These are phyloP conservation scores for Phascolomyces articulosus DNA, from an alignment of 371 early-diverging fungal genomes.

Conservation along the genomic window DNA sequence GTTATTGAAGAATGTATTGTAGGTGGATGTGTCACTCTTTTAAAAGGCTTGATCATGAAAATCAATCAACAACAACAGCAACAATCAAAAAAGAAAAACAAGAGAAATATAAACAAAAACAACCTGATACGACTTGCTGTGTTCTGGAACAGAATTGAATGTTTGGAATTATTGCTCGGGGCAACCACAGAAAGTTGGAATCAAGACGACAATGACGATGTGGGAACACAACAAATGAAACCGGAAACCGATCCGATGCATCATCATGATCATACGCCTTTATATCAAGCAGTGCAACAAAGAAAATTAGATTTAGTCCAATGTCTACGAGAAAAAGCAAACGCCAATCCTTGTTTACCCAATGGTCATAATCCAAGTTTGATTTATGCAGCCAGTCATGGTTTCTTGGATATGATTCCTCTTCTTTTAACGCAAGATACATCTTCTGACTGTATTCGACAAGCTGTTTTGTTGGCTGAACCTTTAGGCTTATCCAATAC, in stretches of 20 bases:
- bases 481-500: conserved; percentile 2
- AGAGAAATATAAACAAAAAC: background rate
- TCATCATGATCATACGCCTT: conserved; percentile 15
- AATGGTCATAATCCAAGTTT: conserved; percentile 38
- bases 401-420: conserved; percentile 45
- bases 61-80: background rate
- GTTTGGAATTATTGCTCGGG: conserved; percentile 27
- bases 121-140: conserved; percentile 10
- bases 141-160: conserved; percentile 37
- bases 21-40: conserved; percentile 24
- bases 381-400: conserved; percentile 47
- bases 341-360: conserved; percentile 27
- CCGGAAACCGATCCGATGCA: background rate
- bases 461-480: conserved; percentile 9
- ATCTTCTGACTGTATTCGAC: conserved; percentile 23
- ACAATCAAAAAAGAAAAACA: background rate
- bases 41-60: conserved; percentile 22
- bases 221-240: conserved; percentile 8
- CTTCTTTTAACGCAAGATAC: conserved; percentile 34
- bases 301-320: conserved; percentile 50
- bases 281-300: conserved; percentile 46
- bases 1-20: conserved; percentile 32
- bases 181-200: too few species aligned
- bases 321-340: conserved; percentile 19
- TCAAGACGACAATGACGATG: conserved; percentile 1